phyloP scores from a whole-genome alignment of 345 rosid genomes.

The Turnera subulata region DNA sequence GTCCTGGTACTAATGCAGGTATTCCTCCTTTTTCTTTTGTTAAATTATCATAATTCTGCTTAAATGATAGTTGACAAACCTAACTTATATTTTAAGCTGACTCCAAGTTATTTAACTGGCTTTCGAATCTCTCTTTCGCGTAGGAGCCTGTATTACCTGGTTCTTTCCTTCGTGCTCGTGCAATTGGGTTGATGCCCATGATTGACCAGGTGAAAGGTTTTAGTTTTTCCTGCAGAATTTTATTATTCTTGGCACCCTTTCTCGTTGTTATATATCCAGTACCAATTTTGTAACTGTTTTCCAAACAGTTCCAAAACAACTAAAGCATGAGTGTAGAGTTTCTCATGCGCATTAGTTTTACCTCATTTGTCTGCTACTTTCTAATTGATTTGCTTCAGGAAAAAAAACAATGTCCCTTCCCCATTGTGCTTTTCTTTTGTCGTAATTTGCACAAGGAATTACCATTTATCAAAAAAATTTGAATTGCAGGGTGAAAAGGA shows the following conservation, averaged over 20 bases:
- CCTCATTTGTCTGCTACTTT: no score
- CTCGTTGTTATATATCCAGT: not conserved
- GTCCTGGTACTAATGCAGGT: constrained; percentile 98
- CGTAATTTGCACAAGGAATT: not conserved
- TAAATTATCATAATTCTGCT: not conserved
- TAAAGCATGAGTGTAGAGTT: no score
- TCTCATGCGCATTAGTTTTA: no score
- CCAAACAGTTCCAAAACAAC: no score
- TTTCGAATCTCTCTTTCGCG: constrained; percentile 8
- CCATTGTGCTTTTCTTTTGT: not conserved
- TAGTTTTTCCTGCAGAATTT: not conserved
- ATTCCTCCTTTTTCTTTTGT: no score
- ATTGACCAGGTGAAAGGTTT: constrained; percentile 67
- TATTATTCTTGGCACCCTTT: not conserved
- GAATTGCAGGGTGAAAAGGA: constrained; percentile 84
- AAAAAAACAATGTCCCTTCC: no score
- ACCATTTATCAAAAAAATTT: not conserved
- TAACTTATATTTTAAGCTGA: constrained; percentile 2
- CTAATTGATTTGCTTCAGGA: no score
- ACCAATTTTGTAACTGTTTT: not conserved
- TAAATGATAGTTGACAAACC: not conserved
- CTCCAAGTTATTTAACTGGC: constrained; percentile 2
- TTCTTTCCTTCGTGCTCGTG: constrained; percentile 93
- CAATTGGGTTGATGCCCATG: constrained; percentile 99
- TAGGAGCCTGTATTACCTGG: constrained; percentile 96